A percentile compares a stretch with the other conserved stretches of the same genome.
These are phyloP conservation scores for Bombardia bombarda DNA, from an alignment of 495 filamentous ascomycete genomes.

Conservation along the genomic window DNA sequence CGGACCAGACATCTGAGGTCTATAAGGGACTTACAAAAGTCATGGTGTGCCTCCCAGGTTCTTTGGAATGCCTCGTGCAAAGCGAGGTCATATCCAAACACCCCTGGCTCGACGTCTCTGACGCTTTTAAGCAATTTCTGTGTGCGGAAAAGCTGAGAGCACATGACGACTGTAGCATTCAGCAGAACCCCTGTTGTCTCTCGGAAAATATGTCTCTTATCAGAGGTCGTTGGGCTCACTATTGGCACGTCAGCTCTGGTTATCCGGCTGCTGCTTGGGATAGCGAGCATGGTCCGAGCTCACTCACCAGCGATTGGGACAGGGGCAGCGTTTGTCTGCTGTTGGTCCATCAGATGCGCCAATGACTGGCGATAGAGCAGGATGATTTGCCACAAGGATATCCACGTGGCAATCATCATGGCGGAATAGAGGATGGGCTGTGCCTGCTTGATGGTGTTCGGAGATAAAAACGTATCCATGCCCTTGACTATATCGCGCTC, in stretches of 20 bases:
- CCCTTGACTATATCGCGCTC: constrained; percentile 10
- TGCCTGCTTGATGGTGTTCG: neutral
- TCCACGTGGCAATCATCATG: constrained; percentile 11
- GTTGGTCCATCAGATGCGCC: constrained; percentile 1
- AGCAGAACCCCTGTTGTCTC: constrained; percentile 11
- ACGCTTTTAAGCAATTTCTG: constrained; percentile 6
- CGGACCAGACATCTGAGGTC: neutral
- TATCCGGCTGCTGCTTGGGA: too few species aligned
- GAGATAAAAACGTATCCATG: constrained; percentile 6
- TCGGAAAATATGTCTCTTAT: constrained; percentile 9
- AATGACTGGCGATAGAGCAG: constrained; percentile 18
- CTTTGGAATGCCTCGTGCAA: constrained; percentile 5
- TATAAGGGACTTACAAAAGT: constrained; percentile 14
- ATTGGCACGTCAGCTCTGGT: constrained; percentile 1
- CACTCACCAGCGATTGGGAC: constrained; percentile 8
- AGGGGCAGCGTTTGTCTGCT: constrained; percentile 8
- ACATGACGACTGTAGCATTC: constrained; percentile 13
- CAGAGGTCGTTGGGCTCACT: constrained; percentile 1
- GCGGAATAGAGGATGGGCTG: neutral
- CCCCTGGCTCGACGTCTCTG: constrained; percentile 2
- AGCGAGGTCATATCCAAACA: constrained; percentile 5
- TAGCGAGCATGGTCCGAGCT: neutral
- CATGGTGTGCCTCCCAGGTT: constrained; percentile 4
- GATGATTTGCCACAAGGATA: constrained; percentile 19
- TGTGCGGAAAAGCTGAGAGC: constrained; percentile 13